These are phyloP conservation scores for Millerozyma acaciae DNA, from an alignment of 805 yeast genomes.

Conservation along the genomic window DNA sequence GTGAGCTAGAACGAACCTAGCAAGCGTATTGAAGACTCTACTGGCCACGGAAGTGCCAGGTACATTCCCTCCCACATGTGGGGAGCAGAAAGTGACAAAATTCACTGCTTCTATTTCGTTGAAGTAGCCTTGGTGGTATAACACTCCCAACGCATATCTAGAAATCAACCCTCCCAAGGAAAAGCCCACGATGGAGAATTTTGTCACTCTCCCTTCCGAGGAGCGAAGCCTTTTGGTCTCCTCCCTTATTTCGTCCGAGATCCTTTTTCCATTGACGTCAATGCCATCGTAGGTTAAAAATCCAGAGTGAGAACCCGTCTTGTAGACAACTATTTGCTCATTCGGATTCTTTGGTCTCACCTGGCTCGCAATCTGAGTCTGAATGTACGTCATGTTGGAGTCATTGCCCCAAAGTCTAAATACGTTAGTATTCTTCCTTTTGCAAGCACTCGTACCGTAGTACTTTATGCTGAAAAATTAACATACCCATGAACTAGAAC, in stretches of 20 bases:
- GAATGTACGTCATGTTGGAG: constrained; percentile 61
- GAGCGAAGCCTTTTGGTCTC: constrained; percentile 14
- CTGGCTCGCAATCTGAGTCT: constrained; percentile 38
- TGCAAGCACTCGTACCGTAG: not conserved
- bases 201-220: constrained; percentile 23
- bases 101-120: constrained; percentile 51
- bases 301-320: constrained; percentile 62
- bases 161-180: constrained; percentile 42
- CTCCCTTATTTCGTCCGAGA: constrained; percentile 57
- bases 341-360: constrained; percentile 19
- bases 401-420: constrained; percentile 68
- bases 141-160: constrained; percentile 43
- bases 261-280: constrained; percentile 76
- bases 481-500: constrained; percentile 72
- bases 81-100: constrained; percentile 52
- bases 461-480: not conserved
- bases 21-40: constrained; percentile 56
- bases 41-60: constrained; percentile 44
- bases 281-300: constrained; percentile 83
- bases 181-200: constrained; percentile 38
- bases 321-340: constrained; percentile 39
- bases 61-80: constrained; percentile 66
- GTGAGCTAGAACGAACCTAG: constrained; percentile 62
- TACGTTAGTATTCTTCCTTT: constrained; percentile 9
- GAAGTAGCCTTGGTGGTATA: constrained; percentile 51